These are phyloP conservation scores for Aspergillus oerlinghausenensis DNA, from an alignment of 2,329 filamentous ascomycete genomes.

Conservation along the genomic window DNA sequence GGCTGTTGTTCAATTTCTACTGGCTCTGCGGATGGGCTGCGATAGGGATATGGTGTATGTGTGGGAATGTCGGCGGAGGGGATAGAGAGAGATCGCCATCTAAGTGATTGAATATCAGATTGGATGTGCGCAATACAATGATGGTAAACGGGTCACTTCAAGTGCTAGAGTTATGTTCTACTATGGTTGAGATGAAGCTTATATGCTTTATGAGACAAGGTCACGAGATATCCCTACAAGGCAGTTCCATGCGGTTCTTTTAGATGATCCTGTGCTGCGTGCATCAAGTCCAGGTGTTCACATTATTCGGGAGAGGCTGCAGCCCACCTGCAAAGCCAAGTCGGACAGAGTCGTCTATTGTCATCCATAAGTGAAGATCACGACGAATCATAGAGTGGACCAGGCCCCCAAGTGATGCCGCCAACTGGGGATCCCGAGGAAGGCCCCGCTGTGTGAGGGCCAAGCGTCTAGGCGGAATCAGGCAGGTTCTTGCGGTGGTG, in stretches of 20 bases:
- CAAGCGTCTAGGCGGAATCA: constrained; percentile 2
- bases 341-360: background rate
- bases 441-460: background rate
- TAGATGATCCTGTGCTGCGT: background rate
- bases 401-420: background rate
- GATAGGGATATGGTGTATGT: constrained; percentile 30
- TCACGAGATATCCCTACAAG: background rate
- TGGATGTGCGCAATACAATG: too few species aligned
- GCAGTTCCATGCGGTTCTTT: constrained; percentile 3
- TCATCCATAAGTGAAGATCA: background rate
- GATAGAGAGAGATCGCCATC: constrained; percentile 30
- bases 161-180: too few species aligned
- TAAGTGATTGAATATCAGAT: constrained; percentile 11
- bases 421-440: background rate
- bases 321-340: background rate
- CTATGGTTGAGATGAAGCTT: too few species aligned
- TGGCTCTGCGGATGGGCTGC: constrained; percentile 27
- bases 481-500: constrained; percentile 3
- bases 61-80: constrained; percentile 29
- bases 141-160: too few species aligned
- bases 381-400: background rate
- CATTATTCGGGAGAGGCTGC: too few species aligned
- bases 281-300: too few species aligned
- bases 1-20: constrained; percentile 15
- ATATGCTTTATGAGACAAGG: background rate